Evolutionary conservation across 169 alveolate genomes (phyloP), one percentile per base, ranked within the genome.

Genomic region (Plasmodium gallinaceum): DNA sequence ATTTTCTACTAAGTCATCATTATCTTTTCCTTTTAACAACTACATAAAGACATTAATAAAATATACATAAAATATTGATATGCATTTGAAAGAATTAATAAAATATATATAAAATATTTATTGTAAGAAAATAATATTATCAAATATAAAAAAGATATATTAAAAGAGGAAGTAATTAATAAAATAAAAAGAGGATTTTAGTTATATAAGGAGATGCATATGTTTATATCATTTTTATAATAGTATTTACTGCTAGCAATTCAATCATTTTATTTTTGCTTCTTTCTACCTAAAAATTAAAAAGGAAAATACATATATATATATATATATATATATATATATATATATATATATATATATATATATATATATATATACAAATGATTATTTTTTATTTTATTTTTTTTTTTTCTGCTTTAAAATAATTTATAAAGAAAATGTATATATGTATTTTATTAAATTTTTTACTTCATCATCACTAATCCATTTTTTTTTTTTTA

Each of bases 191-290:
- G 58, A 48, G 16, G 1, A 48, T 9, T 48, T 48, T 14, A 10
- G 58, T 14, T 48, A 48, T 48, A 14, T 0, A 60, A 60, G 18
- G 22, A 22, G 42, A 16, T 20, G 20, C 45, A 26, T 46, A n/a
- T 24, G n/a, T 5, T 37, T 24, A 10, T 69, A 8, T 24, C 7
- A 14, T 61, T 76, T 64, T 57, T 32, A 2, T 32, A 32, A 54
- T 20, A 7, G 37, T 16, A 42, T 6, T 76, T 76, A 76, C 89
- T 7, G 78, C 89, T 65, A 76, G 89, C 43, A 76, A 76, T 65
- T 76, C 68, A 24, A 76, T 76, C 89, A 76, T 76, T 70, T 57
- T 76, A 18, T 70, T 76, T 45, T 76, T 76, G 89, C 89, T 76
- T 42, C 68, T 51, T 76, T 76, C 89, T 51, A 76, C 66, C 89